Percentiles rank a stretch among this genome's conserved stretches.
Evolutionary conservation across 768 basidiomycete genomes (phyloP).

Genomic region (Termitomyces sp.): DNA sequence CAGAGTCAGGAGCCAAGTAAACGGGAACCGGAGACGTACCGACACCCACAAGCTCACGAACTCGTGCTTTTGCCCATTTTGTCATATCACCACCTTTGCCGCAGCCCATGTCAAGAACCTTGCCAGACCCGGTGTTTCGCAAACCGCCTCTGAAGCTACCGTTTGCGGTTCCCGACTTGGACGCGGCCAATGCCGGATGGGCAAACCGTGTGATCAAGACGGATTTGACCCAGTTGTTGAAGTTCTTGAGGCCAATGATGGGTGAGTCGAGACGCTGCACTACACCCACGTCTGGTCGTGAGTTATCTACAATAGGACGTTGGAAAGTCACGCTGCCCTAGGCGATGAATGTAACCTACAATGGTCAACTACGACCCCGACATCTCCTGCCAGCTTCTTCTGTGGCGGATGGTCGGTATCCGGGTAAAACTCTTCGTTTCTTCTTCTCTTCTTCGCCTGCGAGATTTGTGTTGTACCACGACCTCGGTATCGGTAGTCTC

Average conservation of each 20-base stretch:
- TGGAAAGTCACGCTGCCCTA: background rate
- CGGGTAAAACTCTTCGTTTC: constrained; percentile 28
- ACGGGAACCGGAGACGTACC: constrained; percentile 40
- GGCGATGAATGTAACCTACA: constrained; percentile 46
- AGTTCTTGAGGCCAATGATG: constrained; percentile 94
- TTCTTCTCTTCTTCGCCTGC: constrained; percentile 14
- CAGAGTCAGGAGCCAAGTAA: constrained; percentile 1
- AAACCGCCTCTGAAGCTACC: constrained; percentile 18
- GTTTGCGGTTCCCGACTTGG: constrained; percentile 22
- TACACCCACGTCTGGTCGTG: constrained; percentile 86
- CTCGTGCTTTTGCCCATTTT: constrained; percentile 89
- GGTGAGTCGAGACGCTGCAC: constrained; percentile 81
- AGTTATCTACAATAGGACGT: constrained; percentile 60
- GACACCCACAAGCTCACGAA: constrained; percentile 73
- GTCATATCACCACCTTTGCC: constrained; percentile 98
- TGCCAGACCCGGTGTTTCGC: constrained; percentile 42
- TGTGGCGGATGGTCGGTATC: constrained; percentile 32
- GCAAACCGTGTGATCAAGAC: constrained; percentile 91
- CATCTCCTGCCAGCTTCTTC: constrained; percentile 61
- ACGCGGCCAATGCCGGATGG: constrained; percentile 51
- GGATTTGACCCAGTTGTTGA: constrained; percentile 99
- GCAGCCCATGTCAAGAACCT: constrained; percentile 94
- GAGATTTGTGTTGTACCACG: constrained; percentile 47
- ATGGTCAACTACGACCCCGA: constrained; percentile 69
- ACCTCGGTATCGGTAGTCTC: constrained; percentile 50